Conservation (phyloP, 2,329 filamentous ascomycete species). For the Paraconiothyrium sp. region DNA sequence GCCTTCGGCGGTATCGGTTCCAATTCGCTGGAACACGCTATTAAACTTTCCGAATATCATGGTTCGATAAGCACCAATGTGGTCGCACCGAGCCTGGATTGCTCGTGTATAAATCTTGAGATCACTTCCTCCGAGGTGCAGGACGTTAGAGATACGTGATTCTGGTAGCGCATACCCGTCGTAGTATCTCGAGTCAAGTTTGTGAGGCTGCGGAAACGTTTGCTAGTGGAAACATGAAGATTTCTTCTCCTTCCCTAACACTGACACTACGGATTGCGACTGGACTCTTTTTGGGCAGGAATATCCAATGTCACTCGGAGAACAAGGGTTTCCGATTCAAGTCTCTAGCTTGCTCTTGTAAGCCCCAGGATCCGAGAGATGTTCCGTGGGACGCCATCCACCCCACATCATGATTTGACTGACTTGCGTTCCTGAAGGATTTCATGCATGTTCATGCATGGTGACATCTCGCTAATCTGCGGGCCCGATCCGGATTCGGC, state of each 20-base stretch:
- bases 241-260: not conserved
- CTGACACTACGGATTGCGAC: not conserved
- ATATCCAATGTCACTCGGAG: not conserved
- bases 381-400: not conserved
- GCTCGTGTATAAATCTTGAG: not conserved
- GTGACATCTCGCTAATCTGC: constrained; percentile 12
- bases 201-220: not conserved
- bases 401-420: constrained; percentile 11
- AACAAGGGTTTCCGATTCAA: not conserved
- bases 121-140: not conserved
- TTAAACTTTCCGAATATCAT: constrained; percentile 8
- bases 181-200: not conserved
- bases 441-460: constrained; percentile 7
- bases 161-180: not conserved
- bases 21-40: constrained; percentile 12
- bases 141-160: not conserved
- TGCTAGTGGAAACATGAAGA: not conserved
- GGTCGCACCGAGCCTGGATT: not conserved
- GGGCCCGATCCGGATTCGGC: not conserved
- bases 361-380: not conserved
- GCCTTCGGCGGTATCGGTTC: constrained; percentile 4
- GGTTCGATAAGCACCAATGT: not conserved
- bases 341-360: constrained; percentile 1
- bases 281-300: not conserved
- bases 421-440: constrained; percentile 15